Evolutionary conservation across 768 basidiomycete species (phyloP), one percentile per base, ranked within the genome.

Genomic region (Lactarius sp.): DNA sequence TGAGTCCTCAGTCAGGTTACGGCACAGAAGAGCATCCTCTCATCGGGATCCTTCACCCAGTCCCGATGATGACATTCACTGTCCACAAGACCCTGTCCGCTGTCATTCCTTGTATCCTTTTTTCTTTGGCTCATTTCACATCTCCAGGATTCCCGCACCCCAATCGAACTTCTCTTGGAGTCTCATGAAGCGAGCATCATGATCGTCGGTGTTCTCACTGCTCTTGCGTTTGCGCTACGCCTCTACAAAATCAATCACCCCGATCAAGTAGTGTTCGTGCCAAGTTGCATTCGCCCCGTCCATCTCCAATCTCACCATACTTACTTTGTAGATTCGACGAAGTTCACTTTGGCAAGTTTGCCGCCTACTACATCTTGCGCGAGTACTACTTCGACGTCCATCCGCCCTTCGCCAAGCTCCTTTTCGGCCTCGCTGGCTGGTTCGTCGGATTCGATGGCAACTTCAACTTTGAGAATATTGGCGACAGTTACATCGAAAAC

Each of bases 351-450:
- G 96, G 96, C 66, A 97, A 98, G 75, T 99, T 99, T 73, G 95
- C 97, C 13, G 85, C 92, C 6, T 91, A 94, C 76, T 99, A 99
- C 75, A 86, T 98, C 72, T 78, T 78, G 52, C 83, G 96, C 67
- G 85, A 97, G 75, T 99, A 98, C 78, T 98, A 98, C 77, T 99
- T 99, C 79, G 97, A 99, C 73, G 96, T 99, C 8, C 97, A 99
- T 71, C 97, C 97, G 42, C 97, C 97, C 2, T 84, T 98, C 56
- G 95, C 97, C 47, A 99, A 99, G 74, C 82, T 99, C 64, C 80
- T 99, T 31, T 92, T 96, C 71, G 97, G 88, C 47, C 82, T 97
- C 39, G 91, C 92, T 34, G 97, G 94, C 66, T 98, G 93, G 93
- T 90, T 95, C 61, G 92, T 94, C 36, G 97, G 96, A 10, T 98